These are phyloP conservation scores for Friedmanniomyces endolithicus DNA, from an alignment of 495 filamentous ascomycete species.

Conservation along the genomic window DNA sequence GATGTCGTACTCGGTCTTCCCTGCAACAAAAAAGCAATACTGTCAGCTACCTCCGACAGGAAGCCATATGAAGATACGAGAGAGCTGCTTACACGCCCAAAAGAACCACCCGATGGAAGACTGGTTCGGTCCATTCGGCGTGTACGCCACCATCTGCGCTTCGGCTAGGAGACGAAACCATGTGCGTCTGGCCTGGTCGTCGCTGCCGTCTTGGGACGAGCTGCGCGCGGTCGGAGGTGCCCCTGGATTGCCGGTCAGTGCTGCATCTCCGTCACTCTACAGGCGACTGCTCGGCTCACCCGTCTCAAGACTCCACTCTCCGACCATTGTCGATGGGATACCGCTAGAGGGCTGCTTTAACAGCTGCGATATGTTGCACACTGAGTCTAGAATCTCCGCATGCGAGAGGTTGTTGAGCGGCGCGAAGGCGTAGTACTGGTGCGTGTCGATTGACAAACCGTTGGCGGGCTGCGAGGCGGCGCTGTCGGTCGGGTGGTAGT, in stretches of 20 bases:
- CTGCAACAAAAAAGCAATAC: neutral
- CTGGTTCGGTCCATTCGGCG: neutral
- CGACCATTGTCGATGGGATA: conserved; percentile 4
- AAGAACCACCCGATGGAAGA: conserved; percentile 4
- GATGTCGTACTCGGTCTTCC: conserved; percentile 13
- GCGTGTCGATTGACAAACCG: conserved; percentile 1
- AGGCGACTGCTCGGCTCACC: neutral
- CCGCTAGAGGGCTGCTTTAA: neutral
- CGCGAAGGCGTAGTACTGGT: conserved; percentile 8
- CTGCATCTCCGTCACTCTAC: neutral
- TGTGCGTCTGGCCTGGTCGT: conserved; percentile 5
- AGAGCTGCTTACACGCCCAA: neutral
- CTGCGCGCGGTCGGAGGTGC: neutral
- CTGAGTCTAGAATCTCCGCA: neutral
- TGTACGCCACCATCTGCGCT: conserved; percentile 5
- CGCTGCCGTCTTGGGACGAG: neutral
- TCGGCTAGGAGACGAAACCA: conserved; percentile 4
- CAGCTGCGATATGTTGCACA: conserved; percentile 1
- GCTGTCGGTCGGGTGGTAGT: neutral
- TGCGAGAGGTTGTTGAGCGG: conserved; percentile 1
- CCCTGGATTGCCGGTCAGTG: neutral
- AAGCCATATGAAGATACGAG: neutral
- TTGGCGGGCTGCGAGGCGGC: neutral
- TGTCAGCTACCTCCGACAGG: neutral
- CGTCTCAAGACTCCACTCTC: conserved; percentile 5